These are phyloP conservation scores for Suhomyces faveliae DNA, from an alignment of 805 yeast genomes.

Conservation along the genomic window DNA sequence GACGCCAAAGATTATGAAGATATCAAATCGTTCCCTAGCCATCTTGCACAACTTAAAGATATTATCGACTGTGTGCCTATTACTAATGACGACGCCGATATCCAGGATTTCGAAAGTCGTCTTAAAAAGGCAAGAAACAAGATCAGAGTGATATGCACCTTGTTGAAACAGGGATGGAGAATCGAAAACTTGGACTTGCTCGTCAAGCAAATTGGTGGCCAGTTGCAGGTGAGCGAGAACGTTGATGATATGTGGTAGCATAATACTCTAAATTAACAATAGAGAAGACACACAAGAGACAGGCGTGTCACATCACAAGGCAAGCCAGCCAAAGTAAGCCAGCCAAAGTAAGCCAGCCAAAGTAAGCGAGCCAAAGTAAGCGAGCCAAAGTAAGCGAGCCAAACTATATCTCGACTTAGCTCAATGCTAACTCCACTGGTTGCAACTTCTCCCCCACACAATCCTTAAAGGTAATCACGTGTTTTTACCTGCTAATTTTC, in stretches of 20 bases:
- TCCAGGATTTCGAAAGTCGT: conserved; percentile 52
- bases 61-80: conserved; percentile 12
- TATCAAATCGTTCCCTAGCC: conserved; percentile 17
- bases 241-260: conserved; percentile 44
- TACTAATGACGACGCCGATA: conserved; percentile 54
- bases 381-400: too few relatives aligned
- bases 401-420: too few relatives aligned
- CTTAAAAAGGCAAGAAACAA: conserved; percentile 59
- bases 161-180: conserved; percentile 31
- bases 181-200: conserved; percentile 30
- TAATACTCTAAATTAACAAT: neutral
- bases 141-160: conserved; percentile 48
- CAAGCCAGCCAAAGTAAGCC: too few relatives aligned
- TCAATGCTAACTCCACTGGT: too few relatives aligned
- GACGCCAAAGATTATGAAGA: conserved; percentile 16
- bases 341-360: too few relatives aligned
- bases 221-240: conserved; percentile 34
- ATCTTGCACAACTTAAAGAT: conserved; percentile 31
- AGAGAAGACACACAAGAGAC: too few relatives aligned
- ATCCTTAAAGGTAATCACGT: neutral
- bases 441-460: neutral
- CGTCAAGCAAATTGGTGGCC: conserved; percentile 39
- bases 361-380: too few relatives aligned
- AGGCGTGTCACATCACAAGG: too few relatives aligned
- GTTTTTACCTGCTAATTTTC: neutral